Conservation (phyloP, 192 early-diverging fungal species). For the Coemansia sp. region DNA sequence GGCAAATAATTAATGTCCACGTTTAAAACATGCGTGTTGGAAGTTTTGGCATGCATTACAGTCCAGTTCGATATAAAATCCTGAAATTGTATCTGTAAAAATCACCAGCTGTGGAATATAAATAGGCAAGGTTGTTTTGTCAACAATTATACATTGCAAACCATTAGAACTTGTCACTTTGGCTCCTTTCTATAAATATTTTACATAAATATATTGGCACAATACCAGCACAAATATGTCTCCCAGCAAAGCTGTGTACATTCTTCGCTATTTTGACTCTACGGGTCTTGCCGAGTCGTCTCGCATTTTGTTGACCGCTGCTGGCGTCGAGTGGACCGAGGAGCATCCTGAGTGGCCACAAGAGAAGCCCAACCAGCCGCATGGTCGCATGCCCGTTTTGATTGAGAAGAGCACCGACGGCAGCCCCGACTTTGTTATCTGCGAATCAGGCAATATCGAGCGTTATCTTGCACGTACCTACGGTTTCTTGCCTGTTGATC, state of each 20-base stretch:
- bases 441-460: constrained; percentile 53
- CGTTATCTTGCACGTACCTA: constrained; percentile 56
- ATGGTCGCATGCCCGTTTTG: constrained; percentile 57
- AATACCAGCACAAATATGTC: neutral
- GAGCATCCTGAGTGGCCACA: constrained; percentile 54
- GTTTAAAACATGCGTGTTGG: no score
- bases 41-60: no score
- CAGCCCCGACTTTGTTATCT: constrained; percentile 29
- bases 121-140: no score
- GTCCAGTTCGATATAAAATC: no score
- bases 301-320: constrained; percentile 50
- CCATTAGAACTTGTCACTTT: neutral
- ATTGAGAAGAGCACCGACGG: constrained; percentile 44
- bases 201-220: neutral
- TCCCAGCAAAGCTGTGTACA: constrained; percentile 12
- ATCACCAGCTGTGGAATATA: no score
- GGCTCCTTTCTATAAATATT: neutral
- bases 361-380: constrained; percentile 55
- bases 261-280: constrained; percentile 37
- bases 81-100: no score
- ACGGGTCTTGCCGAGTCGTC: constrained; percentile 25
- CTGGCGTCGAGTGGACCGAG: constrained; percentile 40
- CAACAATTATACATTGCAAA: no score
- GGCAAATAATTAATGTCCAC: no score
- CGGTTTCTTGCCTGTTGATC: constrained; percentile 31